A percentile compares a stretch with the other conserved stretches of the same genome.
Evolutionary conservation across 306 rosid genomes (phyloP).

Genomic region (Senna tora): DNA sequence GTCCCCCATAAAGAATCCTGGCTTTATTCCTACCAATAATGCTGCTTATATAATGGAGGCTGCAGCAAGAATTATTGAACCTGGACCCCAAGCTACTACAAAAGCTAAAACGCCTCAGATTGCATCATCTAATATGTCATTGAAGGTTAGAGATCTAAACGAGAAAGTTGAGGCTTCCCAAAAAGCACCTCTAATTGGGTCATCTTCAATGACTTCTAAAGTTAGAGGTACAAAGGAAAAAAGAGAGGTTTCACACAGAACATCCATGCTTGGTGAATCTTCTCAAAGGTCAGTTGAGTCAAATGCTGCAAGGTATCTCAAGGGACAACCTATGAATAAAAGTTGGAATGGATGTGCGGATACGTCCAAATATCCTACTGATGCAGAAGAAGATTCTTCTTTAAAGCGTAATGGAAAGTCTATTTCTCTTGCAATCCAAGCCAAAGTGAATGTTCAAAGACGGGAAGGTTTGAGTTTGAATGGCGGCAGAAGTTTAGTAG

Average conservation of each 20-base stretch:
- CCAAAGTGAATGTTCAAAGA: conserved; percentile 94
- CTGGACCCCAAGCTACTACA: conserved; percentile 58
- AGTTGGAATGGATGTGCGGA: conserved; percentile 91
- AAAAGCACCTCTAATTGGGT: conserved; percentile 53
- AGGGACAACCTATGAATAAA: conserved; percentile 82
- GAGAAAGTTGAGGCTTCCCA: conserved; percentile 74
- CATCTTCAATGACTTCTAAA: conserved; percentile 61
- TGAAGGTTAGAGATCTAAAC: conserved; percentile 79
- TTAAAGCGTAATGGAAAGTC: conserved; percentile 69
- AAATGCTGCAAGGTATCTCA: conserved; percentile 74
- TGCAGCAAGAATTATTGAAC: conserved; percentile 89
- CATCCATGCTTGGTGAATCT: conserved; percentile 54
- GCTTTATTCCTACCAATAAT: conserved; percentile 73
- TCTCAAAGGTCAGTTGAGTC: conserved; percentile 68
- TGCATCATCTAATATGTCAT: conserved; percentile 62
- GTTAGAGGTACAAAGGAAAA: conserved; percentile 63
- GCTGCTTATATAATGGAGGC: conserved; percentile 97
- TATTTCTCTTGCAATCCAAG: conserved; percentile 93
- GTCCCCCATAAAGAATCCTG: conserved; percentile 86
- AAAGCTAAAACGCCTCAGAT: conserved; percentile 57
- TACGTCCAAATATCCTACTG: conserved; percentile 49
- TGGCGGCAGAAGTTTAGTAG: conserved; percentile 52
- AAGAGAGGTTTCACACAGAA: conserved; percentile 59
- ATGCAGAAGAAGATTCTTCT: conserved; percentile 56
- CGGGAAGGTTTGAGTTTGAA: conserved; percentile 74